Evolutionary conservation across 768 basidiomycete genomes (phyloP), one percentile per base, ranked within the genome.

Genomic region (Phlebiopsis flavidoalba): DNA sequence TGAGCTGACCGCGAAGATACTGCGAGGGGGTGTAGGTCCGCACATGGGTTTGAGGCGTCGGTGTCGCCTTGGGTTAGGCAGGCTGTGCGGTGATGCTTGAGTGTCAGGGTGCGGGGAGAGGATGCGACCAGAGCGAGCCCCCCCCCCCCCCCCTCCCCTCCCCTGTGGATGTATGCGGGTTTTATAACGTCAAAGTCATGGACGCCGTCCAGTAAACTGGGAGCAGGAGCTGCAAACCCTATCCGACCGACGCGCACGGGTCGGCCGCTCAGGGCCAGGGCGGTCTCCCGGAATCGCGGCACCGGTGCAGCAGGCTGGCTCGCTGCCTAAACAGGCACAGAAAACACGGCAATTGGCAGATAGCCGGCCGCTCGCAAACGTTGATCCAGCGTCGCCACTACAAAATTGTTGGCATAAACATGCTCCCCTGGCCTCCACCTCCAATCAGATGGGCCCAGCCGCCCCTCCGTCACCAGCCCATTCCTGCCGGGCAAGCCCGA

Each of bases 201-300:
- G 48, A 12, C 7, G n/a, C 6, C 19, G 35, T 56, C n/a, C n/a
- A 8, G 37, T 40, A 56, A n/a, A 48, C 31, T 24, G 47, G 12
- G n/a, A 5, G 33, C 14, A 7, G 50, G 50, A 19, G 26, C 2
- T 22, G 48, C 11, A 49, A 49, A 15, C 26, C n/a, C 56, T 50
- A 46, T 17, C 60, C 60, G 60, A 61, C 55, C 24, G 57, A 57
- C 60, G 57, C 60, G 60, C 60, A 57, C 43, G 46, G 53, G 3
- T 31, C 26, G 26, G 26, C 26, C 26, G 57, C 48, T 7, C n/a
- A 11, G 10, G n/a, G 40, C 17, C 5, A 35, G 35, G 58, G 58
- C 58, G 58, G n/a, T 15, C 36, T 59, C 31, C 8, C 47, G 14
- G 36, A n/a, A 31, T 36, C 49, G 36, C 10, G 47, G 8, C 7